Evolutionary conservation across 768 basidiomycete genomes (phyloP).

Genomic region (Xerocomus brunneocitrinus): DNA sequence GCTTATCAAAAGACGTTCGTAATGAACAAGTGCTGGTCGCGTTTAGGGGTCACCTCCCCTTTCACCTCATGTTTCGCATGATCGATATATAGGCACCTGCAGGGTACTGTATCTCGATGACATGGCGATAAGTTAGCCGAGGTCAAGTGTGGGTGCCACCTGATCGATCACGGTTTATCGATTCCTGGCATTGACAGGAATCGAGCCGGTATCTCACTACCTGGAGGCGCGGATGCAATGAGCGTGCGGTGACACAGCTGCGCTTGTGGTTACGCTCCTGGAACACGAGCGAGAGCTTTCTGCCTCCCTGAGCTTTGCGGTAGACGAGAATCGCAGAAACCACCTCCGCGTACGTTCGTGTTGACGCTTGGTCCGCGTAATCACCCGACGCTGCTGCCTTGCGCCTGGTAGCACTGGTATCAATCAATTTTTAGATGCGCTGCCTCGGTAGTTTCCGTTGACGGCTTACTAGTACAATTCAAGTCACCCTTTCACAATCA

Average conservation of each 20-base stretch:
- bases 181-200: background rate
- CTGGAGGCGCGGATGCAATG: background rate
- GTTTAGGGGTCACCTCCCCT: background rate
- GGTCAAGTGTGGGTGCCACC: background rate
- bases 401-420: background rate
- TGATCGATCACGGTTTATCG: constrained; percentile 1
- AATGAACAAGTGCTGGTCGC: background rate
- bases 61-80: constrained; percentile 18
- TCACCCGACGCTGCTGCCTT: background rate
- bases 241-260: background rate
- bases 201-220: constrained; percentile 7
- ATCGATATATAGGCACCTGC: constrained; percentile 1
- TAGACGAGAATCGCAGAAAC: background rate
- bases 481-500: background rate
- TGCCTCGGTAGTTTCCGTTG: constrained; percentile 2
- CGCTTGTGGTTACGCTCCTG: background rate
- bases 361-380: background rate
- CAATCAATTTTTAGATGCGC: background rate
- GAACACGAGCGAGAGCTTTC: background rate
- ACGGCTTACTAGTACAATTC: background rate
- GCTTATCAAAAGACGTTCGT: constrained; percentile 1
- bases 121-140: background rate
- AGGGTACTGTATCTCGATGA: background rate
- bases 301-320: background rate
- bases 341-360: background rate